Evolutionary conservation across 805 yeast genomes (phyloP), one percentile per base, ranked within the genome.

Genomic region (Groenewaldozyma tartarivorans): DNA sequence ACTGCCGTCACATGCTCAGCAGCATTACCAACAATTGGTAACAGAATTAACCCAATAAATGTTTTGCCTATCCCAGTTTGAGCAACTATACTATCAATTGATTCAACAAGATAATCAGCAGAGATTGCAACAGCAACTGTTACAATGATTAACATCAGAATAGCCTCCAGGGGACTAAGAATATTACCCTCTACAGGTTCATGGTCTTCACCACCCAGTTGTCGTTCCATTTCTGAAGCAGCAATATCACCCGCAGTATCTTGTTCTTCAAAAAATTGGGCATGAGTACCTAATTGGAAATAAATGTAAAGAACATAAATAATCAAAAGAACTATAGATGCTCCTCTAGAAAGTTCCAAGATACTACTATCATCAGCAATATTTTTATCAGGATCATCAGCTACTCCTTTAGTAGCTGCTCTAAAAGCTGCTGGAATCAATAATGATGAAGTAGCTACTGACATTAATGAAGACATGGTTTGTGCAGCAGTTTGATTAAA

Each of bases 1-100:
- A 92, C 81, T 2, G 97, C 95, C 16, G 98, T 92, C 39, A 86
- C 97, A 62, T 92, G 98, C 62, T 92, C 98, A 9, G 97, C 97
- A 2, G 98, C 98, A 55, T 92, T 92, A 42, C 97, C 98, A 20
- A 92, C 97, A 48, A 92, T 90, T 32, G 98, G 98, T 47, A 92
- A 81, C 35, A 92, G 77, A 51, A 92, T 81, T 50, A 92, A 69
- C 59, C 97, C 97, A 54, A 92, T 86, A 54, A 92, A 92, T 0
- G 97, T 87, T 72, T 90, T 88, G 34, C 95, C 83, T 41, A 92
- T 69, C 3, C 95, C 95, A 2, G 94, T 77, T 22, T 77, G 65
- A 44, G 68, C 83, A 29, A 92, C 97, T 48, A 90, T 76, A 43
- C 75, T 81, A 63, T 92, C 97, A 54, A 92, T 92, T 18, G 95